phyloP scores from a whole-genome alignment of 2,329 filamentous ascomycete species.

The Fusarium penzigii region DNA sequence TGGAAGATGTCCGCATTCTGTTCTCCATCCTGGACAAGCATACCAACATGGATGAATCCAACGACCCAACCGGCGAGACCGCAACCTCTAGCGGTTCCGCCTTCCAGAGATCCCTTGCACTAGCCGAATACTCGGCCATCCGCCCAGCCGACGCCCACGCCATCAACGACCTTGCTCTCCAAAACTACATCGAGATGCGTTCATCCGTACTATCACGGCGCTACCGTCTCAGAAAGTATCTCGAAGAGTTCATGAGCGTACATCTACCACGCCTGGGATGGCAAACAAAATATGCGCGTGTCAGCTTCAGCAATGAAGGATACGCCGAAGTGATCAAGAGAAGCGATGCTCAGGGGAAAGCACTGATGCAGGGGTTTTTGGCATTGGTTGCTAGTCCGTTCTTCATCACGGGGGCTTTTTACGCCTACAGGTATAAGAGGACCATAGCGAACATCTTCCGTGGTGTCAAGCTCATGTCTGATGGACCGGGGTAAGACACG shows the following conservation, averaged over 20 bases:
- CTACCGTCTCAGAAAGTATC: conserved; percentile 78
- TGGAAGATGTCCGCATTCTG: conserved; percentile 89
- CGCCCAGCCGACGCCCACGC: conserved; percentile 79
- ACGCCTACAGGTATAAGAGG: conserved; percentile 31
- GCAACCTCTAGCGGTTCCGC: conserved; percentile 45
- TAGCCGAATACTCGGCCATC: conserved; percentile 73
- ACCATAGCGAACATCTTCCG: conserved; percentile 21
- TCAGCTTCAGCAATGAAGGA: conserved; percentile 90
- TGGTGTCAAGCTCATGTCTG: conserved; percentile 15
- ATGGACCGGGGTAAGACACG: neutral
- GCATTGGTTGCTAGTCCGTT: conserved; percentile 37
- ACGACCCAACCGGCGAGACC: conserved; percentile 38
- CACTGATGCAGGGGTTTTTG: conserved; percentile 52
- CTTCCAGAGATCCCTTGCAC: conserved; percentile 61
- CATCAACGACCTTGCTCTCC: conserved; percentile 88
- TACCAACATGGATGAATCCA: conserved; percentile 46
- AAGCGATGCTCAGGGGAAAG: conserved; percentile 67
- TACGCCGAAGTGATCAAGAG: conserved; percentile 79
- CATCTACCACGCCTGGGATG: conserved; percentile 79
- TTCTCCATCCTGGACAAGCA: conserved; percentile 80
- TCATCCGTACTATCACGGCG: conserved; percentile 74
- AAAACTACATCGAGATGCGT: conserved; percentile 95
- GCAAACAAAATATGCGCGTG: conserved; percentile 87
- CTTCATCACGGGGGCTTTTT: conserved; percentile 23
- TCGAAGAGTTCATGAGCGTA: conserved; percentile 82